A percentile compares a stretch with the other conserved stretches of the same genome.
Evolutionary conservation across 169 alveolate genomes (phyloP).

Genomic region (Amoebophrya sp.): DNA sequence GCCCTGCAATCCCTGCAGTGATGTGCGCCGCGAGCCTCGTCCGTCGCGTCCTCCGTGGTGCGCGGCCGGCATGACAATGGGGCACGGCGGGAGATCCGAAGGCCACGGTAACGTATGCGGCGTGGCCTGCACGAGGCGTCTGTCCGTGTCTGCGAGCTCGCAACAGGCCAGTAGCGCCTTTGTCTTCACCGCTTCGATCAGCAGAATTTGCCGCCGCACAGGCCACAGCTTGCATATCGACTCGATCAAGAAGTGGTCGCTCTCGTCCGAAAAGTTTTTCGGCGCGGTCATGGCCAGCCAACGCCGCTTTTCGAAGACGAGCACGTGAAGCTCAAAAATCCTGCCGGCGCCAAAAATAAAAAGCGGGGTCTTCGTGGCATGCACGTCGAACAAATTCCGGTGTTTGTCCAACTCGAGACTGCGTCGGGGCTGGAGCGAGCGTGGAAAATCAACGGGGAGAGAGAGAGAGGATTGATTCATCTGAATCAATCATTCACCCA

Average conservation of each 20-base stretch:
- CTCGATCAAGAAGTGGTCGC: background rate
- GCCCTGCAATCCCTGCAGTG: too few species aligned
- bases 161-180: background rate
- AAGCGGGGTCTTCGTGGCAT: background rate
- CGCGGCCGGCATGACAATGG: too few species aligned
- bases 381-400: background rate
- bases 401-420: background rate
- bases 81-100: too few species aligned
- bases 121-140: too few species aligned
- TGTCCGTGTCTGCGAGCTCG: background rate
- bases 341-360: background rate
- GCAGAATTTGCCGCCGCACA: background rate
- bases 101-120: too few species aligned
- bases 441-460: too few species aligned
- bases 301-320: background rate
- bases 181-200: background rate
- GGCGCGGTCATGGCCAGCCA: background rate
- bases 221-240: background rate
- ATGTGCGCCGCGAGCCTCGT: too few species aligned
- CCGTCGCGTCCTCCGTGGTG: too few species aligned
- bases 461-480: too few species aligned
- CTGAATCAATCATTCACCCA: too few species aligned
- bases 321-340: background rate
- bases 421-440: too few species aligned
- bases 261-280: background rate